A percentile compares a stretch with the other conserved stretches of the same genome.
Evolutionary conservation across 306 rosid genomes (phyloP).

Genomic region (Lupinus albus): DNA sequence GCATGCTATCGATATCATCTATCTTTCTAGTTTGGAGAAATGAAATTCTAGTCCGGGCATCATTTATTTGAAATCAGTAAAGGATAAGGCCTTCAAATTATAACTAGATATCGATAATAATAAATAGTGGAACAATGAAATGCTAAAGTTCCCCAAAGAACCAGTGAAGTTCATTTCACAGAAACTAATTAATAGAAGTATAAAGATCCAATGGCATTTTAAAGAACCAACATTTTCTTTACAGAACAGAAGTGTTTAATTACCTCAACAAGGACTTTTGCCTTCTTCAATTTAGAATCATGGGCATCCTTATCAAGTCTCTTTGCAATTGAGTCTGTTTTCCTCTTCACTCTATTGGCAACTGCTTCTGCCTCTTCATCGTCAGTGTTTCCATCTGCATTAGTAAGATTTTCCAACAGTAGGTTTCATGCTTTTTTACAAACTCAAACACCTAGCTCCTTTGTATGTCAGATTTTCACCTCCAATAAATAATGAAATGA

Average conservation of each 20-base stretch:
- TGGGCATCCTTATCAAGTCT: conserved; percentile 54
- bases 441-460: not conserved
- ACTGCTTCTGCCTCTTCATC: conserved; percentile 57
- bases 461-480: conserved; percentile 4
- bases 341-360: conserved; percentile 50
- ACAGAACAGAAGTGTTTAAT: conserved; percentile 19
- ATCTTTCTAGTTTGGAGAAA: conserved; percentile 17
- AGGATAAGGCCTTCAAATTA: conserved; percentile 8
- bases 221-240: conserved; percentile 19
- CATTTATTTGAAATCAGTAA: conserved; percentile 6
- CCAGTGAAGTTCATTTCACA: not conserved
- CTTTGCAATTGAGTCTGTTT: conserved; percentile 45
- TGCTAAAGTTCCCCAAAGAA: not conserved
- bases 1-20: conserved; percentile 16
- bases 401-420: conserved; percentile 21
- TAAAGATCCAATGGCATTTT: conserved; percentile 19
- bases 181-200: conserved; percentile 4
- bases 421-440: conserved; percentile 4
- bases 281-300: conserved; percentile 62
- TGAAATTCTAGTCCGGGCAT: not conserved
- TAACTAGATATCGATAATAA: conserved; percentile 17
- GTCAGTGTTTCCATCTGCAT: conserved; percentile 59
- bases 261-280: conserved; percentile 90
- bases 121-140: not conserved
- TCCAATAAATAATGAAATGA: conserved; percentile 15